Evolutionary conservation across 2,329 filamentous ascomycete genomes (phyloP).

Genomic region (Talaromyces sp.): DNA sequence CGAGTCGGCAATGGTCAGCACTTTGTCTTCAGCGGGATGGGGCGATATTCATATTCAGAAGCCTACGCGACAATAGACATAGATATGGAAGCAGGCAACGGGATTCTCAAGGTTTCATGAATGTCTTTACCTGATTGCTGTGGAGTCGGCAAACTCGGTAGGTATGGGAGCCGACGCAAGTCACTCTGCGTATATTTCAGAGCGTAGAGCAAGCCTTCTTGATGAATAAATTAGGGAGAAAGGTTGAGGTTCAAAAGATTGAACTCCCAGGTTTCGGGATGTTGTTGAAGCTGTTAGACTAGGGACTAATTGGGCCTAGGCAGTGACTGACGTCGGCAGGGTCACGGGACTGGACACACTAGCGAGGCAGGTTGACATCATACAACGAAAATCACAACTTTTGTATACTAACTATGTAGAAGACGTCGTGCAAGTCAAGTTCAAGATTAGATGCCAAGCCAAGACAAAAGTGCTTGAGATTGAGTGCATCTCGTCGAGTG

Average conservation of each 20-base stretch:
- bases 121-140: background rate
- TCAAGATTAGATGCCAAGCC: no score
- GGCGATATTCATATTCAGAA: background rate
- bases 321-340: background rate
- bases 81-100: background rate
- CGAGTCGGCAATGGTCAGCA: background rate
- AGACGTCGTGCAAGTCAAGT: background rate
- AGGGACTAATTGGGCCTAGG: constrained; percentile 3
- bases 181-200: background rate
- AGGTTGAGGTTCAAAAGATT: background rate
- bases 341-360: constrained; percentile 8
- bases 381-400: constrained; percentile 1
- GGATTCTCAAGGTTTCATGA: background rate
- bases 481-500: background rate
- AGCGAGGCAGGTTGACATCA: constrained; percentile 17
- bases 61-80: background rate
- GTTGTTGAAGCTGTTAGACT: constrained; percentile 7
- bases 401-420: no score
- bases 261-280: background rate
- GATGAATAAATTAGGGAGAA: background rate
- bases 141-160: background rate
- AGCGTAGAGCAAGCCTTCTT: background rate
- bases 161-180: no score
- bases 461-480: no score
- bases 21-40: no score